Evolutionary conservation across 495 filamentous ascomycete species (phyloP).

Genomic region (Trichocladium uniseriatum): DNA sequence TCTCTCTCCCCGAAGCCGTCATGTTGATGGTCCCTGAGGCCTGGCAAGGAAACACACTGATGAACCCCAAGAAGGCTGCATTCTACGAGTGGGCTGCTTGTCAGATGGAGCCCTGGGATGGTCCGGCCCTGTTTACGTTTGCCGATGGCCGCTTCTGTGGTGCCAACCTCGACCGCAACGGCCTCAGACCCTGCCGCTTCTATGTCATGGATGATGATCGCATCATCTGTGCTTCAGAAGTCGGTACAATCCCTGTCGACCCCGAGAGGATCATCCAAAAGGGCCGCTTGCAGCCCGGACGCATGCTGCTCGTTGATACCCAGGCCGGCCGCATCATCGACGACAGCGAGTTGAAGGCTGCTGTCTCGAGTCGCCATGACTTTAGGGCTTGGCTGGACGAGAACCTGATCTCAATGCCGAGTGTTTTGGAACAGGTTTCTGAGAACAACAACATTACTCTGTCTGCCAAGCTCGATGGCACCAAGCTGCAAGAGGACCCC

Average conservation of each 20-base stretch:
- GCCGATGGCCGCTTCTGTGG: slow-evolving; percentile 96
- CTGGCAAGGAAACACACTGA: slow-evolving; percentile 88
- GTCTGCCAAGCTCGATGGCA: slow-evolving; percentile 54
- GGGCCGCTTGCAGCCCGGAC: slow-evolving; percentile 88
- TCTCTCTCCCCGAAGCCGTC: slow-evolving; percentile 93
- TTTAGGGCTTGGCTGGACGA: slow-evolving; percentile 85
- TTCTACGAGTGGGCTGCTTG: slow-evolving; percentile 99
- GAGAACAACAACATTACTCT: slow-evolving; percentile 46
- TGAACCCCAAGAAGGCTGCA: slow-evolving; percentile 93
- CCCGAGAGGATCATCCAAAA: slow-evolving; percentile 89
- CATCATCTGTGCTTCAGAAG: slow-evolving; percentile 97
- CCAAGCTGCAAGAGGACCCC: slow-evolving; percentile 75
- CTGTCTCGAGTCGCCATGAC: slow-evolving; percentile 74
- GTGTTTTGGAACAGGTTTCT: slow-evolving; percentile 52
- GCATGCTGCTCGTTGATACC: slow-evolving; percentile 97
- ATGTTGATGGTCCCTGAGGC: slow-evolving; percentile 99
- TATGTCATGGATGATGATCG: slow-evolving; percentile 97
- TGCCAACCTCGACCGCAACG: slow-evolving; percentile 97
- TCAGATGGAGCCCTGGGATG: slow-evolving; percentile 99
- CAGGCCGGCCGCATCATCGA: slow-evolving; percentile 93
- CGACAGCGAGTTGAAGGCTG: slow-evolving; percentile 85
- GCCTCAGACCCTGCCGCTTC: slow-evolving; percentile 92
- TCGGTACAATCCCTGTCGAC: slow-evolving; percentile 88
- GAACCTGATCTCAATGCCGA: slow-evolving; percentile 70
- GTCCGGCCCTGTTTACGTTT: slow-evolving; percentile 95